Evolutionary conservation across 805 yeast species (phyloP), one percentile per base, ranked within the genome.

Genomic region (Spathaspora gorwiae): DNA sequence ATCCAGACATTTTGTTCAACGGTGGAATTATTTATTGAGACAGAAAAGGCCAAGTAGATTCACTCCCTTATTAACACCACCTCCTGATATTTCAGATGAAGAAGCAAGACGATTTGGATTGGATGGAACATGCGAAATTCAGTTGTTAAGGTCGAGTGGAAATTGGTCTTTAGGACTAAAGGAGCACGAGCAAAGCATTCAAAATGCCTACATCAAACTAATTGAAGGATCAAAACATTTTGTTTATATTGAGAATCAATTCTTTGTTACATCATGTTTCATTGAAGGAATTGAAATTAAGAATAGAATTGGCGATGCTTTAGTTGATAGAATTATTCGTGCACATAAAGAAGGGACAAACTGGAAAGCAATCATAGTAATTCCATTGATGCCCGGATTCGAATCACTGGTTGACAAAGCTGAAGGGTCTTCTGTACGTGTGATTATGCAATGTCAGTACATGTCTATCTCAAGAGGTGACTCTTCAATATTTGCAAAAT

Each of bases 321-420:
- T 94, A 38, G 98, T 94, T n/a, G 98, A 94, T 62, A 76, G 99
- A 56, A 90, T 92, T 45, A 85, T 90, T 31, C 76, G 90, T 39
- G 99, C 99, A 0, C 86, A 87, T 59, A 77, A 79, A 48, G 86
- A 83, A 48, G 80, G 81, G 5, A 84, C 80, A 44, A 64, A 71
- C 9, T 94, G 99, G 99, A 83, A 83, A 50, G 98, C 98, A 1
- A 79, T 89, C 26, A 84, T 94, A 49, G 76, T 94, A 9, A 89
- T 94, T 50, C 99, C 99, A 2, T 72, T 94, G 53, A 89, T 94
- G 94, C 99, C 99, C 1, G 99, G 99, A 0, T 94, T 95, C 62
- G 94, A 86, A 57, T 83, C 96, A 26, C 87, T 89, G 52, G 95
- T 95, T 15, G 98, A 92, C 59, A 80, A 86, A 50, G 86, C 94